phyloP scores from a whole-genome alignment of 306 rosid genomes.

The Medicago truncatula region DNA sequence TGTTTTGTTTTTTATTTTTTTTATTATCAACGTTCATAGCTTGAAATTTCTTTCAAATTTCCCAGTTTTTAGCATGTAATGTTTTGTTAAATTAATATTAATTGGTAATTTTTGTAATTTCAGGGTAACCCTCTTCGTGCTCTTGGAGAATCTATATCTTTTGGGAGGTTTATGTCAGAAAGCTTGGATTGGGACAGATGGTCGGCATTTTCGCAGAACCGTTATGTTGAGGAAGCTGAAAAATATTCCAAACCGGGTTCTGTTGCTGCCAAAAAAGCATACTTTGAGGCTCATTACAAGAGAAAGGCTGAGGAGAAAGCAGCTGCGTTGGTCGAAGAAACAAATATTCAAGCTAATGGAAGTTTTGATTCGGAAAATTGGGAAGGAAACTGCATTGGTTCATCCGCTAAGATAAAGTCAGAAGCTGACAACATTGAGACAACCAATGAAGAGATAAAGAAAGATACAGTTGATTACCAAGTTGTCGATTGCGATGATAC shows the following conservation, averaged over 20 bases:
- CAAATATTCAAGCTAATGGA: slow-evolving; percentile 35
- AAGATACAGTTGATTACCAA: slow-evolving; percentile 35
- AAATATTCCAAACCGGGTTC: slow-evolving; percentile 85
- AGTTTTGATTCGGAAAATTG: slow-evolving; percentile 37
- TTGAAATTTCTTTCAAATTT: background rate
- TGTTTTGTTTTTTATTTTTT: background rate
- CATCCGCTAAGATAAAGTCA: background rate
- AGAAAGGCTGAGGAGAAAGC: slow-evolving; percentile 76
- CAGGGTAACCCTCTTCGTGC: slow-evolving; percentile 61
- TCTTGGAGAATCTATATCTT: slow-evolving; percentile 85
- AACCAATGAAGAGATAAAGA: slow-evolving; percentile 39
- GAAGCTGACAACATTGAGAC: slow-evolving; percentile 38
- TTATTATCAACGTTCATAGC: slow-evolving; percentile 4
- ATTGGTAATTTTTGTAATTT: slow-evolving; percentile 15
- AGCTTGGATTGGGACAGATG: slow-evolving; percentile 83
- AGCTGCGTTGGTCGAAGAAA: slow-evolving; percentile 58
- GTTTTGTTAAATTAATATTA: background rate
- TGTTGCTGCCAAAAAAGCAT: slow-evolving; percentile 89
- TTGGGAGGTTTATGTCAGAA: slow-evolving; percentile 84
- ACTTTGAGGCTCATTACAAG: slow-evolving; percentile 94
- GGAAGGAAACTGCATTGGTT: slow-evolving; percentile 33
- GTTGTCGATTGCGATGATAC: slow-evolving; percentile 34
- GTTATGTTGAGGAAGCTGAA: slow-evolving; percentile 85
- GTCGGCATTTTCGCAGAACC: slow-evolving; percentile 82
- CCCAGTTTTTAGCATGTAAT: background rate